Percentiles rank a stretch among this genome's conserved stretches.
These are phyloP conservation scores for Chaetothyriales sp. DNA, from an alignment of 2,329 filamentous ascomycete genomes.

Conservation along the genomic window DNA sequence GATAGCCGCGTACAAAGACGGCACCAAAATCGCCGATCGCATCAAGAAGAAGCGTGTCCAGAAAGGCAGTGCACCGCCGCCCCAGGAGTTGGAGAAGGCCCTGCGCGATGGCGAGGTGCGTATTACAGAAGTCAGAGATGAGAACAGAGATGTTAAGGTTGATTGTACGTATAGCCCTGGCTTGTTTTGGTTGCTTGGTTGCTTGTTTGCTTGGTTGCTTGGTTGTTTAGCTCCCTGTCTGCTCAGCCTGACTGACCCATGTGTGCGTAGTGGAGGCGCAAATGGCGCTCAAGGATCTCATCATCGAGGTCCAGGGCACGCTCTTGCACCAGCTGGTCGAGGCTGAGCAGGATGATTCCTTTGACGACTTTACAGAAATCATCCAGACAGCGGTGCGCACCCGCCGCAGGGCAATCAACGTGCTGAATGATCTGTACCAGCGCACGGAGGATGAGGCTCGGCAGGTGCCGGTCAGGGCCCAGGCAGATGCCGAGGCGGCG, in stretches of 20 bases:
- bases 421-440: conserved; percentile 9
- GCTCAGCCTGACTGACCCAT: neutral
- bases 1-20: conserved; percentile 10
- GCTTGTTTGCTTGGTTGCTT: too few species aligned
- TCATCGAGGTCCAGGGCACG: conserved; percentile 8
- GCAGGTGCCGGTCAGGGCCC: neutral
- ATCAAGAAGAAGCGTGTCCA: conserved; percentile 8
- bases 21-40: conserved; percentile 6
- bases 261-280: neutral
- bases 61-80: conserved; percentile 5
- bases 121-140: conserved; percentile 9
- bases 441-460: conserved; percentile 4
- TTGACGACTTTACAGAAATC: conserved; percentile 6
- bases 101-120: conserved; percentile 8
- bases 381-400: conserved; percentile 9
- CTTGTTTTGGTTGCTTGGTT: neutral
- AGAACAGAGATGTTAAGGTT: conserved; percentile 1
- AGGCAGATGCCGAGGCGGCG: neutral
- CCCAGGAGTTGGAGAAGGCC: conserved; percentile 6
- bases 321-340: conserved; percentile 5
- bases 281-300: conserved; percentile 8
- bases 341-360: conserved; percentile 5
- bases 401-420: conserved; percentile 6
- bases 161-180: neutral
- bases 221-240: too few species aligned